Conservation (phyloP, 352 stramenopile genomes). For the Phytophthora parvispora region DNA sequence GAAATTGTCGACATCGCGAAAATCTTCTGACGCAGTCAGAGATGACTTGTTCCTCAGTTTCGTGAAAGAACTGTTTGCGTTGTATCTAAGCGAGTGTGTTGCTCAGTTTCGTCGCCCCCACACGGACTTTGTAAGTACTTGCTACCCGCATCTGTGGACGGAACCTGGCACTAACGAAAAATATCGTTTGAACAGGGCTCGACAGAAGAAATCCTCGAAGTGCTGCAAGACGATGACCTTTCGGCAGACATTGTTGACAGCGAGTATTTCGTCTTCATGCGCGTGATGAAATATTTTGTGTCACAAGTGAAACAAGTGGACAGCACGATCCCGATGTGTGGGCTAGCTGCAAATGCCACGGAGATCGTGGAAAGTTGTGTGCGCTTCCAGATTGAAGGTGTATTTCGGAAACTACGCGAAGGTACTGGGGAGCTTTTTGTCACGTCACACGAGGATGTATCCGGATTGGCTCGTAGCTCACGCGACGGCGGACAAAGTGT, state of each 20-base stretch:
- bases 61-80: conserved; percentile 70
- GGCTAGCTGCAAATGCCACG: conserved; percentile 51
- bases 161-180: not conserved
- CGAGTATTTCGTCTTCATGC: conserved; percentile 88
- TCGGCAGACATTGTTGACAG: conserved; percentile 45
- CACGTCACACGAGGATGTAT: conserved; percentile 62
- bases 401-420: conserved; percentile 70
- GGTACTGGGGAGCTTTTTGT: conserved; percentile 72
- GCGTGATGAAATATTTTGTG: conserved; percentile 83
- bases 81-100: conserved; percentile 64
- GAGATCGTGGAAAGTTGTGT: conserved; percentile 76
- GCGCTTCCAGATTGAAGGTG: conserved; percentile 81
- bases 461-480: conserved; percentile 38
- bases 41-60: conserved; percentile 82
- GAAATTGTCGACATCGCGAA: conserved; percentile 40
- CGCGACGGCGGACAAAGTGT: conserved; percentile 51
- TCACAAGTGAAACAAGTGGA: conserved; percentile 68
- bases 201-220: conserved; percentile 49
- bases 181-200: conserved; percentile 47
- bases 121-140: conserved; percentile 63
- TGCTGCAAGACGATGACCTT: conserved; percentile 34
- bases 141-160: not conserved
- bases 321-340: conserved; percentile 63
- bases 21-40: conserved; percentile 52
- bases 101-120: conserved; percentile 65